These are phyloP conservation scores for Marsdenia floribunda DNA, from an alignment of 257 asterid genomes.

Conservation along the genomic window DNA sequence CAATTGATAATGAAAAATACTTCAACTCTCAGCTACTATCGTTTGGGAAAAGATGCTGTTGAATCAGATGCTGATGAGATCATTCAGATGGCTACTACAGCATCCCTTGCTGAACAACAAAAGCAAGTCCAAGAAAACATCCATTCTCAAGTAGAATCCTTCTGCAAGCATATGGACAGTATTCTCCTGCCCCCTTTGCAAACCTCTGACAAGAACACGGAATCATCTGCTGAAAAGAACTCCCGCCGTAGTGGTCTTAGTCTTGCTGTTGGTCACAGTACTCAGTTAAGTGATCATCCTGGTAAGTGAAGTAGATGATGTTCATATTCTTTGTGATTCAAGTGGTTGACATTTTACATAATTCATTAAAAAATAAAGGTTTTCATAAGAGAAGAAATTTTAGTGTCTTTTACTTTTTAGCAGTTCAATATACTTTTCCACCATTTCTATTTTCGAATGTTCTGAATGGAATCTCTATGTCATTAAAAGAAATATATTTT, in stretches of 20 bases:
- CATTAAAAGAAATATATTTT: too few relatives aligned
- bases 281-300: constrained; percentile 26
- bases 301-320: constrained; percentile 35
- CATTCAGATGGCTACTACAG: constrained; percentile 64
- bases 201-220: constrained; percentile 12
- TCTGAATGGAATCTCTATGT: too few relatives aligned
- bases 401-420: background rate
- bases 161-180: constrained; percentile 62
- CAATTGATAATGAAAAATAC: constrained; percentile 10
- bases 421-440: background rate
- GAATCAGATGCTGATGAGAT: constrained; percentile 87
- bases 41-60: constrained; percentile 72
- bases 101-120: constrained; percentile 68
- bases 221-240: constrained; percentile 32
- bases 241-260: constrained; percentile 56
- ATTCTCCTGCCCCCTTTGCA: constrained; percentile 57
- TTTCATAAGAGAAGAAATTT: background rate
- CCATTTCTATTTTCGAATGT: too few relatives aligned
- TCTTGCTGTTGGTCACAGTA: constrained; percentile 60
- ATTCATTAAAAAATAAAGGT: background rate
- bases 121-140: constrained; percentile 87
- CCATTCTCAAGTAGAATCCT: constrained; percentile 51
- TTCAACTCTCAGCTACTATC: constrained; percentile 58
- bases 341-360: background rate
- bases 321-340: background rate